Conservation (phyloP, 2,329 filamentous ascomycete species). For the Corynespora cassiicola region DNA sequence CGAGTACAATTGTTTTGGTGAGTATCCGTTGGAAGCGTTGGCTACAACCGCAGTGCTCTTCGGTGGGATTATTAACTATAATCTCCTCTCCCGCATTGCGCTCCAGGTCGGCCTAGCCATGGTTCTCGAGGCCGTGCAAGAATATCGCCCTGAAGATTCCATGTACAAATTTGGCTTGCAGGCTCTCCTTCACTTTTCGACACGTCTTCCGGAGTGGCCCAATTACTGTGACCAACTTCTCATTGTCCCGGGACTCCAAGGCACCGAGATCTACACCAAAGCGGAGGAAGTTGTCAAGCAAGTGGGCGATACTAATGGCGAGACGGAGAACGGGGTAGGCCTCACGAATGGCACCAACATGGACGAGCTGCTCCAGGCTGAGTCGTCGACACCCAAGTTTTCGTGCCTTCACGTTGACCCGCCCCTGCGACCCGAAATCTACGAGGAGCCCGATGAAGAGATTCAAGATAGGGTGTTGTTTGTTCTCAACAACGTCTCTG, state of each 20-base stretch:
- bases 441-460: conserved; percentile 83
- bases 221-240: conserved; percentile 87
- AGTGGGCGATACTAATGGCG: conserved; percentile 63
- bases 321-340: conserved; percentile 53
- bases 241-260: conserved; percentile 80
- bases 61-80: conserved; percentile 93
- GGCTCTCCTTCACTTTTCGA: conserved; percentile 86
- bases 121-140: conserved; percentile 94
- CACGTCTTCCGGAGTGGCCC: conserved; percentile 90
- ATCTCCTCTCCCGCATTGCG: conserved; percentile 86
- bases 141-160: conserved; percentile 79
- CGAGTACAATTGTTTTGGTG: conserved; percentile 93
- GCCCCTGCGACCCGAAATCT: conserved; percentile 66
- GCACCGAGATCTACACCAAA: conserved; percentile 83
- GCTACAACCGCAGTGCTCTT: conserved; percentile 97
- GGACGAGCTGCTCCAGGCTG: conserved; percentile 66
- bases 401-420: conserved; percentile 78
- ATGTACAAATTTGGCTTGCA: conserved; percentile 99
- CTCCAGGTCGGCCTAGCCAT: conserved; percentile 94
- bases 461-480: conserved; percentile 94
- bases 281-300: conserved; percentile 81
- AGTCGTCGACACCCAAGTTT: conserved; percentile 75
- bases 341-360: conserved; percentile 72
- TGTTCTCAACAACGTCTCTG: conserved; percentile 94
- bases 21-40: conserved; percentile 94